Evolutionary conservation across 2,329 filamentous ascomycete species (phyloP).

Genomic region (Ascochyta rabiei): DNA sequence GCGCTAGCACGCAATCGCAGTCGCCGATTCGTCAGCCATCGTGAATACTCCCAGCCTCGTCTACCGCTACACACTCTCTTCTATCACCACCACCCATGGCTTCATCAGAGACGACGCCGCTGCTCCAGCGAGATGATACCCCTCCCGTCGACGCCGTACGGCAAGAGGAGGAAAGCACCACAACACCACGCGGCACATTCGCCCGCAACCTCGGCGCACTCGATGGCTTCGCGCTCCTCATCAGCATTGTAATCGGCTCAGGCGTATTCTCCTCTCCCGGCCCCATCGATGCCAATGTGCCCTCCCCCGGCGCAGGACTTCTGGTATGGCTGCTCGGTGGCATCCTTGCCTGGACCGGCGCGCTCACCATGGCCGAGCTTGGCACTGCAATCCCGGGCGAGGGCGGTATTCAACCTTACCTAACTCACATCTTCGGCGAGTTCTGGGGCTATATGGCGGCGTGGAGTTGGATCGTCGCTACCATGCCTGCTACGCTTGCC

Average conservation of each 20-base stretch:
- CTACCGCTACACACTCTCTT: neutral
- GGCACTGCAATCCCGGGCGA: constrained; percentile 69
- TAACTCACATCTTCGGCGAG: constrained; percentile 67
- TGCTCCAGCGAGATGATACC: constrained; percentile 22
- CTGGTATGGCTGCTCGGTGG: constrained; percentile 68
- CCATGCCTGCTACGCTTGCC: constrained; percentile 69
- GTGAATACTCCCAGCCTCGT: constrained; percentile 9
- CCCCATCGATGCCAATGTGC: constrained; percentile 67
- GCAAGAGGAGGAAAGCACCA: constrained; percentile 20
- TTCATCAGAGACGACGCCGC: constrained; percentile 31
- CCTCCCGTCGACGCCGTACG: constrained; percentile 10
- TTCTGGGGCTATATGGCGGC: constrained; percentile 66
- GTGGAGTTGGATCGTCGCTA: constrained; percentile 69
- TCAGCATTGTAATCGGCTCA: constrained; percentile 69
- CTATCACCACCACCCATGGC: constrained; percentile 22
- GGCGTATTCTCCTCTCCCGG: constrained; percentile 70
- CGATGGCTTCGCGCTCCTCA: constrained; percentile 62
- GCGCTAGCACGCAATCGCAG: constrained; percentile 16
- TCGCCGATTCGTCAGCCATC: constrained; percentile 11
- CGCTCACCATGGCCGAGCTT: constrained; percentile 66
- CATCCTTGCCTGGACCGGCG: constrained; percentile 68
- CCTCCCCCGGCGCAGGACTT: constrained; percentile 64
- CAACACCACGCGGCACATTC: constrained; percentile 36
- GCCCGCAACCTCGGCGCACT: constrained; percentile 39
- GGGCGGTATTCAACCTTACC: constrained; percentile 68